Base-by-base conservation (phyloP, 768 basidiomycete species). In the Tulasnella sp. region DNA sequence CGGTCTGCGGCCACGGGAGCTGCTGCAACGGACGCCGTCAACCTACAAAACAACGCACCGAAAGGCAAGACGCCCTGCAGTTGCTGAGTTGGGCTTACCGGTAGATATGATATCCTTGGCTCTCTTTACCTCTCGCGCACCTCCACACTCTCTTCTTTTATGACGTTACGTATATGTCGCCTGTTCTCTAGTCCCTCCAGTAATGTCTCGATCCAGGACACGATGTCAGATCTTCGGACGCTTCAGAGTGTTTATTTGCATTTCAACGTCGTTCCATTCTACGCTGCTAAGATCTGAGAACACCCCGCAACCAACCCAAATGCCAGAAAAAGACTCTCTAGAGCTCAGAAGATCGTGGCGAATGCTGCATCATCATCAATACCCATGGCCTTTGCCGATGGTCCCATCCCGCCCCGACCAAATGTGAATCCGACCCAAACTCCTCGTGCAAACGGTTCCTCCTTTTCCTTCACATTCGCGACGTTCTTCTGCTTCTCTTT, bases 401-500 rank as follows among this genome's bases (percentile, higher is more conserved):
- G 61, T 48, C 90, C 89, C 13, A 91, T 91, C 10, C 92, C 92
- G 83, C 94, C 94, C 85, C 94, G 94, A 40, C 93, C 93, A 85
- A 95, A 95, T 3, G 94, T 95, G 82, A 95, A 95, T 3, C 94
- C 94, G 75, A 94, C 94, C 94, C 94, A 95, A 61, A 95, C 92
- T 5, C 94, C 94, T 71, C 94, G 86, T 2, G 87, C 83, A 81
- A 88, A 85, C 3, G 87, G 84, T 79, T 94, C 93, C 4, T 93
- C 94, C 84, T 93, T 93, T 86, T 99, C 97, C 84, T 88, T 90
- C 23, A 98, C 93, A 77, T 89, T 89, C 35, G 97, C 97, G 35
- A 99, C 96, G 83, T 98, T 96, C 82, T 86, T 87, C 85, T 98
- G 96, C 85, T 99, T 99, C 87, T 98, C 98, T 84, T 93, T 90